These are phyloP conservation scores for Globisporangium sylvaticum DNA, from an alignment of 352 stramenopile species.

Conservation along the genomic window DNA sequence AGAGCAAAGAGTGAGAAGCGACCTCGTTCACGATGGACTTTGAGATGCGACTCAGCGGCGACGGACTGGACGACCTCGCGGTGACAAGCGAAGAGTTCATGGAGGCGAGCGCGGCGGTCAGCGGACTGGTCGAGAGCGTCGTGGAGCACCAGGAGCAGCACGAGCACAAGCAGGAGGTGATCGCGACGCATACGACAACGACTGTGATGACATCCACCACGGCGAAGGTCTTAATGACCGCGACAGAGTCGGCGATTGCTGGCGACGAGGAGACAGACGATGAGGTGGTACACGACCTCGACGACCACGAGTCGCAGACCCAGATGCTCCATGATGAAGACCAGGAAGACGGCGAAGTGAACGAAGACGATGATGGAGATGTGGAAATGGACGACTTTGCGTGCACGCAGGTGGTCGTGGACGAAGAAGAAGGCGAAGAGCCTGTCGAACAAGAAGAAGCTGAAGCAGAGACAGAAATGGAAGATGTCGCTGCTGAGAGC, in stretches of 20 bases:
- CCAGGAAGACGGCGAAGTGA: conserved; percentile 14
- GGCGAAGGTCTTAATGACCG: neutral
- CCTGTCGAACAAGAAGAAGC: conserved; percentile 8
- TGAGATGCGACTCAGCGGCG: conserved; percentile 12
- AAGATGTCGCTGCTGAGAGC: neutral
- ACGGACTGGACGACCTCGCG: conserved; percentile 11
- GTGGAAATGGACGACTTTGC: conserved; percentile 9
- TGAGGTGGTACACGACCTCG: conserved; percentile 17
- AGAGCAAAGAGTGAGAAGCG: neutral
- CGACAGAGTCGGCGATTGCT: neutral
- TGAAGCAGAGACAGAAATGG: neutral
- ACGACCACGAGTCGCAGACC: neutral
- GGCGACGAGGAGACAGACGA: conserved; percentile 4
- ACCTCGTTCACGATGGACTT: conserved; percentile 6
- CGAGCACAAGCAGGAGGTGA: neutral
- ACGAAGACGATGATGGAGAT: conserved; percentile 22
- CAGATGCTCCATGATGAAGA: conserved; percentile 12
- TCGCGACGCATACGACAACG: neutral
- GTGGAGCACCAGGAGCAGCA: neutral
- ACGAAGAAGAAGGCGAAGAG: neutral
- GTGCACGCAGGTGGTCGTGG: conserved; percentile 14
- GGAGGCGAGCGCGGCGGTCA: conserved; percentile 9
- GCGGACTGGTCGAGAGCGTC: conserved; percentile 3
- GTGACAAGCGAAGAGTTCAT: conserved; percentile 11
- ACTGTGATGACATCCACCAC: neutral